Percentiles rank a stretch among this genome's conserved stretches.
These are phyloP conservation scores for Discostella stelligera DNA, from an alignment of 352 stramenopile genomes.

Conservation along the genomic window DNA sequence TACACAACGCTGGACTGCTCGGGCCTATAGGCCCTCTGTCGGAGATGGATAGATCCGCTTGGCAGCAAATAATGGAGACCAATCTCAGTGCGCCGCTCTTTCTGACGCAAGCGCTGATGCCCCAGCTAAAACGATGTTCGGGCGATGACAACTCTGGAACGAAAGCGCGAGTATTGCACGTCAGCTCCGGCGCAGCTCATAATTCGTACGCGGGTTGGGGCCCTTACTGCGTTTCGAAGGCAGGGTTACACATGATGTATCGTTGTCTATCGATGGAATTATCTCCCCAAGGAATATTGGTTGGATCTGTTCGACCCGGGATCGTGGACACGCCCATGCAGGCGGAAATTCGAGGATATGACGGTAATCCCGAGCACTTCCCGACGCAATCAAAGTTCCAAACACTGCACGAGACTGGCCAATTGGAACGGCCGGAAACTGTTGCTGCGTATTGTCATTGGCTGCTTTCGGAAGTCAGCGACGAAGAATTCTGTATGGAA, in stretches of 20 bases:
- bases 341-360: slow-evolving; percentile 54
- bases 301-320: slow-evolving; percentile 68
- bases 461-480: slow-evolving; percentile 34
- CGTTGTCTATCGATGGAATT: slow-evolving; percentile 56
- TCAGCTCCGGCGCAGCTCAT: slow-evolving; percentile 66
- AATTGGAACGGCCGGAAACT: slow-evolving; percentile 56
- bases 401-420: slow-evolving; percentile 53
- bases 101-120: slow-evolving; percentile 52
- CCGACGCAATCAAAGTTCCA: slow-evolving; percentile 56
- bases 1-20: slow-evolving; percentile 48
- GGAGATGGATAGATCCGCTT: slow-evolving; percentile 38
- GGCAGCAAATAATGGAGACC: slow-evolving; percentile 35
- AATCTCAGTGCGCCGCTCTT: slow-evolving; percentile 71
- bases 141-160: slow-evolving; percentile 8
- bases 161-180: slow-evolving; percentile 68
- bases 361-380: slow-evolving; percentile 40
- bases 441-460: slow-evolving; percentile 53
- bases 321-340: slow-evolving; percentile 79
- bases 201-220: slow-evolving; percentile 54
- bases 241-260: slow-evolving; percentile 71
- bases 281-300: slow-evolving; percentile 45
- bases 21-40: slow-evolving; percentile 38
- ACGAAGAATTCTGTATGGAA: slow-evolving; percentile 49
- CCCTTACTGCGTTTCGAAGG: slow-evolving; percentile 71
- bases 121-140: slow-evolving; percentile 35